Conservation (phyloP, 1,139 yeast genomes). For the Sugiyamaella paludigena region DNA sequence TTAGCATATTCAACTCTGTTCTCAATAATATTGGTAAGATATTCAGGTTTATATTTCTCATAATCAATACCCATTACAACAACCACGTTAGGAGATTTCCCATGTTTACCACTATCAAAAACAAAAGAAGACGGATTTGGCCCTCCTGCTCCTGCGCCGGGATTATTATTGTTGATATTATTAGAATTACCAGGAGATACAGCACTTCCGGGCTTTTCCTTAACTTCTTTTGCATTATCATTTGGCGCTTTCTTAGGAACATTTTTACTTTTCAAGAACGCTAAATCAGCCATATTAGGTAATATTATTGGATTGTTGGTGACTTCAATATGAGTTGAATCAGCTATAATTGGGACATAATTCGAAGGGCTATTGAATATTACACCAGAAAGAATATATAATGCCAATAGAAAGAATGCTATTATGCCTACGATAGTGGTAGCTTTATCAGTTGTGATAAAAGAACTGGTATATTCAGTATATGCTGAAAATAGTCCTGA, state of each 20-base stretch:
- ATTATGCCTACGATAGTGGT: conserved; percentile 11
- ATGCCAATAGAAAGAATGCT: conserved; percentile 11
- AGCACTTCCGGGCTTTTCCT: conserved; percentile 11
- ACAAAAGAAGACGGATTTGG: conserved; percentile 6
- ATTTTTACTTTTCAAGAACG: conserved; percentile 7
- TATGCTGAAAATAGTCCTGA: no score
- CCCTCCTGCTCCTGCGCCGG: conserved; percentile 2
- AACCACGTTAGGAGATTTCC: conserved; percentile 42
- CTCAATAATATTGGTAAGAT: conserved; percentile 64
- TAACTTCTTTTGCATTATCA: conserved; percentile 14
- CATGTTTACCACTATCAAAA: conserved; percentile 14
- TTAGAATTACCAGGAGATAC: conserved; percentile 1
- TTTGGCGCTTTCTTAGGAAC: conserved; percentile 18
- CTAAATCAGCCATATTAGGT: conserved; percentile 13
- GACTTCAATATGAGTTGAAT: conserved; percentile 12
- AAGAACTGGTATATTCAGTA: no score
- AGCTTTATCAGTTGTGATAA: conserved; percentile 15
- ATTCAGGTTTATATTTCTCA: conserved; percentile 58
- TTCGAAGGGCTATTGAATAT: conserved; percentile 5
- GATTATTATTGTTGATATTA: not conserved
- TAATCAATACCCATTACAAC: conserved; percentile 82
- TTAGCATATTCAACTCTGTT: conserved; percentile 84
- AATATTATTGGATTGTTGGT: conserved; percentile 16
- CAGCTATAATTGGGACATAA: conserved; percentile 15
- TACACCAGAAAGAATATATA: conserved; percentile 12